These are phyloP conservation scores for Adenanthera pavonina DNA, from an alignment of 306 rosid genomes.

Conservation along the genomic window DNA sequence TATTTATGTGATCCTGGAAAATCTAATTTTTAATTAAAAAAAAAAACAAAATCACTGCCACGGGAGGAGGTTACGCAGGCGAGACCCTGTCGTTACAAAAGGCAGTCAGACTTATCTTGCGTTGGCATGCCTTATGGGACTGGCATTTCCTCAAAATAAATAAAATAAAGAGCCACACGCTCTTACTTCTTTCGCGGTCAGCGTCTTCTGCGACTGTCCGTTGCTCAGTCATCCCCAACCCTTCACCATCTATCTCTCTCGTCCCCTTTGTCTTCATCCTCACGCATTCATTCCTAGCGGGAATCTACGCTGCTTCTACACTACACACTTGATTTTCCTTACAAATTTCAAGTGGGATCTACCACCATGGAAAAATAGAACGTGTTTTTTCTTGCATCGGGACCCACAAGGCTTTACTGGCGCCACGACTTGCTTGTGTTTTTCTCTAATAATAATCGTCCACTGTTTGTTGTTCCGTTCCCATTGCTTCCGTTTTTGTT, in stretches of 20 bases:
- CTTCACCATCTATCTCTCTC: neutral
- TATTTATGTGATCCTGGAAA: no score
- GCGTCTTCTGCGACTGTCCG: neutral
- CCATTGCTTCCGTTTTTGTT: neutral
- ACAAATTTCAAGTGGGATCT: neutral
- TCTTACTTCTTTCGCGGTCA: neutral
- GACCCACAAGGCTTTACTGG: constrained; percentile 34
- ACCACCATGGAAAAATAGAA: no score
- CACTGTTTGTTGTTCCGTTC: neutral
- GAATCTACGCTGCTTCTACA: neutral
- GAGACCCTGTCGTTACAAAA: no score
- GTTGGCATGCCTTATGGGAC: no score
- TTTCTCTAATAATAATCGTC: neutral
- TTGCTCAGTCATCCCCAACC: neutral
- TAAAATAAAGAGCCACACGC: neutral
- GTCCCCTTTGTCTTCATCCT: neutral
- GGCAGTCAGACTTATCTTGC: no score
- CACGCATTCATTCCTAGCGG: neutral
- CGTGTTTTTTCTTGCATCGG: constrained; percentile 35
- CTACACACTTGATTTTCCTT: neutral
- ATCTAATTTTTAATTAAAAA: no score
- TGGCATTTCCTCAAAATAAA: neutral
- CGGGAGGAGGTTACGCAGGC: no score
- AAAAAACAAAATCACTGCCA: no score
- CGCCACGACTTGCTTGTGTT: constrained; percentile 28